Evolutionary conservation across 2,329 filamentous ascomycete species (phyloP).

Genomic region (Sporothrix globosa): DNA sequence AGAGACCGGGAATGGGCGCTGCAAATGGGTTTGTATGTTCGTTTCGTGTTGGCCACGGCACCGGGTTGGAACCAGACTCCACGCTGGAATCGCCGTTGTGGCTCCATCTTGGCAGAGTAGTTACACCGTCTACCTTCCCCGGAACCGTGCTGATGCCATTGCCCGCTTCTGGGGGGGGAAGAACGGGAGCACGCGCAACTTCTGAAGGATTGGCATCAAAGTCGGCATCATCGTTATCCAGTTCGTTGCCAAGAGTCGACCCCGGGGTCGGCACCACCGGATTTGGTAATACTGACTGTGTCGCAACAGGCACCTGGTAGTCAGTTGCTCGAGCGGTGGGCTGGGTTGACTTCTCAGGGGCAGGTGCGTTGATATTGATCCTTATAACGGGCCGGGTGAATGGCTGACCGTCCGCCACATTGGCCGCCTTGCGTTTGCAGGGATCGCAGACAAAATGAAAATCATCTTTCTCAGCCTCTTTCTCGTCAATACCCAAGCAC

Average conservation of each 20-base stretch:
- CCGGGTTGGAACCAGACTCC: not conserved
- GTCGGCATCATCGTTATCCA: not conserved
- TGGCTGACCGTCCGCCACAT: slow-evolving; percentile 63
- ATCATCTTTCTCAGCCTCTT: slow-evolving; percentile 78
- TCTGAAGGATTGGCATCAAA: not conserved
- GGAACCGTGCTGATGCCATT: slow-evolving; percentile 15
- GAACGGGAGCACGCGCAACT: not conserved
- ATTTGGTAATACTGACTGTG: not conserved
- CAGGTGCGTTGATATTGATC: slow-evolving; percentile 52
- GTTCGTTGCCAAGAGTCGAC: not conserved
- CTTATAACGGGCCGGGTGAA: slow-evolving; percentile 54
- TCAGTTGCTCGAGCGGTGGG: not conserved
- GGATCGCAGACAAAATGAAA: slow-evolving; percentile 84
- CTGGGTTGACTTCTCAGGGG: not conserved
- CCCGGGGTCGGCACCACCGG: not conserved
- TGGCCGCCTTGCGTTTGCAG: slow-evolving; percentile 67
- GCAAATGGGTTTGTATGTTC: slow-evolving; percentile 48
- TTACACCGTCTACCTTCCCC: slow-evolving; percentile 26
- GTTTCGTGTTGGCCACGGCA: slow-evolving; percentile 39
- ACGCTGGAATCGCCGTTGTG: not conserved
- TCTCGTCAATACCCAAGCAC: slow-evolving; percentile 78
- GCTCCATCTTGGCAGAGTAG: not conserved
- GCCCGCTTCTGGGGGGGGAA: not conserved
- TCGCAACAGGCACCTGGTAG: not conserved
- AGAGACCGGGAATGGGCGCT: slow-evolving; percentile 49